phyloP scores from a whole-genome alignment of 192 early-diverging fungal genomes.

The Gamsiella multidivaricata region DNA sequence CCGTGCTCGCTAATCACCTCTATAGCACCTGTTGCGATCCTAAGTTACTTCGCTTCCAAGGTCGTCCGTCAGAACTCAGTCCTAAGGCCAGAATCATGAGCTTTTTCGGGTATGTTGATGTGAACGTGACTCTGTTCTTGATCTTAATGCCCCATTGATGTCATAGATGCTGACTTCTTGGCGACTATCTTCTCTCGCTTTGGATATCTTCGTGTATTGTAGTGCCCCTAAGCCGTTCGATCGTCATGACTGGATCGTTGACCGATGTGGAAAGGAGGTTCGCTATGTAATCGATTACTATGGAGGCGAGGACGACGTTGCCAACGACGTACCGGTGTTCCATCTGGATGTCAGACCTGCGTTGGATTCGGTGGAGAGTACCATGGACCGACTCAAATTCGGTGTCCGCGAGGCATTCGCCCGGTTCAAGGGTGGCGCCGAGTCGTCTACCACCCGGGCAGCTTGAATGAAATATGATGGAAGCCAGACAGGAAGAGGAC shows the following conservation, averaged over 20 bases:
- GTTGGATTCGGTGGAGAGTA: slow-evolving; percentile 77
- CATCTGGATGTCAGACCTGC: slow-evolving; percentile 95
- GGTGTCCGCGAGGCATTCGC: slow-evolving; percentile 63
- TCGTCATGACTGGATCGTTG: slow-evolving; percentile 96
- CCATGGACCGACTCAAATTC: slow-evolving; percentile 73
- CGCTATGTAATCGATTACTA: slow-evolving; percentile 99
- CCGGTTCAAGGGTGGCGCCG: slow-evolving; percentile 44
- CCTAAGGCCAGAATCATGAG: slow-evolving; percentile 76
- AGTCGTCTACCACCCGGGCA: slow-evolving; percentile 21
- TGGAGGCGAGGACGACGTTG: slow-evolving; percentile 73
- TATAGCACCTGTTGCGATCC: slow-evolving; percentile 62
- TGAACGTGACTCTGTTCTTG: neutral
- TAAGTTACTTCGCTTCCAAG: slow-evolving; percentile 84
- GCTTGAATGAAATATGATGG: slow-evolving; percentile 4
- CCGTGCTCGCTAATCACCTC: neutral
- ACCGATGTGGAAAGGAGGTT: slow-evolving; percentile 87
- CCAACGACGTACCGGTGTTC: slow-evolving; percentile 84
- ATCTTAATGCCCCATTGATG: neutral
- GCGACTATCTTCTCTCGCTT: slow-evolving; percentile 31
- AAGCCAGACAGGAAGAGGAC: neutral
- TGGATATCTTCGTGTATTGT: slow-evolving; percentile 3
- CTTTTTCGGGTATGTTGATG: slow-evolving; percentile 70
- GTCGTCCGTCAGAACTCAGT: slow-evolving; percentile 81
- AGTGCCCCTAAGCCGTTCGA: slow-evolving; percentile 93
- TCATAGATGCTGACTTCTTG: neutral